Evolutionary conservation across 176 grass and related monocot species (phyloP).

Genomic region (Tillandsia fasciculata): DNA sequence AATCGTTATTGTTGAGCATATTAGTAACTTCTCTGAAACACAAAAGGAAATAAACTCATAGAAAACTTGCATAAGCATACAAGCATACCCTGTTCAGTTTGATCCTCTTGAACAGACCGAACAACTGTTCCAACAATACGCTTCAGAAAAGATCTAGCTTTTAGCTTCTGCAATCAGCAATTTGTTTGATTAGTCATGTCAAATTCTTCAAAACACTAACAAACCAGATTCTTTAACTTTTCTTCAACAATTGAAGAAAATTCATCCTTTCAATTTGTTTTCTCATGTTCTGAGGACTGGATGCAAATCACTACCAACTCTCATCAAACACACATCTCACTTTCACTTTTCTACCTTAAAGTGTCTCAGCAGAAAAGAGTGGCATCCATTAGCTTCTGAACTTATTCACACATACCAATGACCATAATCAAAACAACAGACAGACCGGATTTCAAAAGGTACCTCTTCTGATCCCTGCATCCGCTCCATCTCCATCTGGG

Average conservation of each 20-base stretch:
- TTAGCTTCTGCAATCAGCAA: conserved; percentile 64
- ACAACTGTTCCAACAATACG: conserved; percentile 93
- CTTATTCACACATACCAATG: too few relatives aligned
- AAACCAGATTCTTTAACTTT: background rate
- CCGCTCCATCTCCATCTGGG: conserved; percentile 92
- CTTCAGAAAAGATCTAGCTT: conserved; percentile 87
- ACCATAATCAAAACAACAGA: conserved; percentile 11
- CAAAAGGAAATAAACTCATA: background rate
- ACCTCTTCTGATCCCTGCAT: conserved; percentile 97
- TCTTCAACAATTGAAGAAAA: too few relatives aligned
- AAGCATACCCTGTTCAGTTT: conserved; percentile 85
- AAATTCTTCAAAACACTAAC: background rate
- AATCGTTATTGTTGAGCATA: too few relatives aligned
- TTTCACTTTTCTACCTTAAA: too few relatives aligned
- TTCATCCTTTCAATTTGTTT: too few relatives aligned
- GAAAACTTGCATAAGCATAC: conserved; percentile 5
- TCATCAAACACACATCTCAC: too few relatives aligned
- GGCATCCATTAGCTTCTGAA: too few relatives aligned
- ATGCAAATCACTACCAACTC: too few relatives aligned
- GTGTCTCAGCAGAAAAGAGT: too few relatives aligned
- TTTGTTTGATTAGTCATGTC: background rate
- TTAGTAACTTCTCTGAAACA: background rate
- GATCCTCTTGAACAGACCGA: conserved; percentile 91
- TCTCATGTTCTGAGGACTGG: too few relatives aligned
- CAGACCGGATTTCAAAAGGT: conserved; percentile 12